Evolutionary conservation across 768 basidiomycete genomes (phyloP).

Genomic region (Podaxis sp.): DNA sequence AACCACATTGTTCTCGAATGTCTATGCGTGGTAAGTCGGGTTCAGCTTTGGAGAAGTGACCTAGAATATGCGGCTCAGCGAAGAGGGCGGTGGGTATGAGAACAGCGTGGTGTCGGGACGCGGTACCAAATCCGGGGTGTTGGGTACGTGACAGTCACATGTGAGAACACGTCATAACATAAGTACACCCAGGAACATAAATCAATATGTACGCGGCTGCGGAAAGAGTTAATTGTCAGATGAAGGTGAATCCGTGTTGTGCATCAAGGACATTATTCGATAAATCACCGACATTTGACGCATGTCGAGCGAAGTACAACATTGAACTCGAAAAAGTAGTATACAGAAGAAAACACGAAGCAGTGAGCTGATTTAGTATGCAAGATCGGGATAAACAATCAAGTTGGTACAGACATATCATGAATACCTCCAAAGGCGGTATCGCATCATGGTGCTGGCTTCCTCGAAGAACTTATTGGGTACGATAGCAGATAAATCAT

Average conservation of each 20-base stretch:
- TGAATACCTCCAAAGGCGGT: background rate
- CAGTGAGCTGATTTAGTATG: background rate
- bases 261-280: background rate
- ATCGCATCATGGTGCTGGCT: background rate
- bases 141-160: conserved; percentile 5
- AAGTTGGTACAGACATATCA: background rate
- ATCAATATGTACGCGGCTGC: too few relatives aligned
- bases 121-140: background rate
- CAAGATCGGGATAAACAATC: background rate
- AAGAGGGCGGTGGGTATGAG: conserved; percentile 5
- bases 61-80: background rate
- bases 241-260: background rate
- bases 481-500: background rate
- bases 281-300: background rate
- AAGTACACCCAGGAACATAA: background rate
- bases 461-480: background rate
- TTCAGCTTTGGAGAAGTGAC: background rate
- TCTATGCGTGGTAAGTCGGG: background rate
- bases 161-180: background rate
- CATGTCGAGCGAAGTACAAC: background rate
- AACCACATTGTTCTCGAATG: conserved; percentile 53
- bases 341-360: background rate
- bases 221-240: background rate
- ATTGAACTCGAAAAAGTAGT: background rate
- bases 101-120: background rate